phyloP scores from a whole-genome alignment of 208 protist genomes.

The Leishmania tropica region DNA sequence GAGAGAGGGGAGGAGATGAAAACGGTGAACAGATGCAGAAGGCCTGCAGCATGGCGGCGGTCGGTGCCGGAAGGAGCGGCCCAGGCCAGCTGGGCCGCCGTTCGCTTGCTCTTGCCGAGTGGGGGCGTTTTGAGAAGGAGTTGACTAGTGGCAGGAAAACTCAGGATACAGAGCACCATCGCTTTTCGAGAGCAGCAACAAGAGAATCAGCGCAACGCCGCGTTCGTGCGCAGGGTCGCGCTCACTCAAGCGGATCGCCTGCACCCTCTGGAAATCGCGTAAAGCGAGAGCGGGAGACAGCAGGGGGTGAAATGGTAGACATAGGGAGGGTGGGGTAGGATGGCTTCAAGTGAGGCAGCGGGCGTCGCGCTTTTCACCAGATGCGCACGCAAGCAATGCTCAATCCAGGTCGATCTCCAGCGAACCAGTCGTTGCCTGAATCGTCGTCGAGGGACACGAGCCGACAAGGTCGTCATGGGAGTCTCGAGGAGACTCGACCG shows the following conservation, averaged over 20 bases:
- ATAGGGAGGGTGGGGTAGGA: neutral
- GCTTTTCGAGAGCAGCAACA: neutral
- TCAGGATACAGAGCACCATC: neutral
- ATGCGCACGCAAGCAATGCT: neutral
- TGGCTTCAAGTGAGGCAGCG: neutral
- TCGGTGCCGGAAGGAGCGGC: too few relatives aligned
- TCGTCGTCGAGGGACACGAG: conserved; percentile 8
- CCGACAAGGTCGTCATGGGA: conserved; percentile 1
- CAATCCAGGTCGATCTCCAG: conserved; percentile 37
- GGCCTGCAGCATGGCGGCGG: neutral
- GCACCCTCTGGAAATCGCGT: neutral
- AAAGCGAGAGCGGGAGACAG: neutral
- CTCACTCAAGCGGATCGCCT: neutral
- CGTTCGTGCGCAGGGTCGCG: neutral
- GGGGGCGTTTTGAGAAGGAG: neutral
- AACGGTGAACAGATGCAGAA: neutral
- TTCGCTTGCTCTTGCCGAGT: neutral
- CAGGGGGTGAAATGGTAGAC: neutral
- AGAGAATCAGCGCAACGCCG: neutral
- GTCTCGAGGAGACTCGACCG: neutral
- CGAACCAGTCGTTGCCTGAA: neutral
- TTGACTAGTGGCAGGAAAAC: neutral
- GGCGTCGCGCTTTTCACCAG: neutral
- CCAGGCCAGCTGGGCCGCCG: neutral
- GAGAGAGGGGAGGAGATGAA: neutral